Conservation (phyloP, 768 basidiomycete genomes). For the Trametes maxima region DNA sequence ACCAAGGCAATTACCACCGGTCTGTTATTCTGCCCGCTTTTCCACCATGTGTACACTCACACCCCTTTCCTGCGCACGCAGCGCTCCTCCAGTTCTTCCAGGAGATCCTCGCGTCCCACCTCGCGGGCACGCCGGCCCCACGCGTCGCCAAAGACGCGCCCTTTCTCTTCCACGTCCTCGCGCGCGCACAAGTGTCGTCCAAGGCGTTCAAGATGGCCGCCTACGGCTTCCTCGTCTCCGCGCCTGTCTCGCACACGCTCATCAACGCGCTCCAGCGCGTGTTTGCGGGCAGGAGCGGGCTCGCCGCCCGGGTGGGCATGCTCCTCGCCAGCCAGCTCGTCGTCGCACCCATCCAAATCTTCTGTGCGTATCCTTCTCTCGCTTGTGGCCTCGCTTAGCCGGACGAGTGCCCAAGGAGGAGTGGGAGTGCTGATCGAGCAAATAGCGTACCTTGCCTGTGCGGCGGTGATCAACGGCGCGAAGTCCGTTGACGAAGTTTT, state of each 20-base stretch:
- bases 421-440: background rate
- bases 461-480: conserved; percentile 85
- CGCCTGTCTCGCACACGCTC: conserved; percentile 77
- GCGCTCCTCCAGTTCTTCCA: conserved; percentile 55
- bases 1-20: conserved; percentile 83
- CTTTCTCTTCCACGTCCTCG: conserved; percentile 51
- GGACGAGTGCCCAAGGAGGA: background rate
- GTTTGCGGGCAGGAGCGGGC: conserved; percentile 73
- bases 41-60: background rate
- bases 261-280: conserved; percentile 71
- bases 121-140: conserved; percentile 60
- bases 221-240: conserved; percentile 84
- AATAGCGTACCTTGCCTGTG: conserved; percentile 71
- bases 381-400: too few species aligned
- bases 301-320: conserved; percentile 66
- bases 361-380: conserved; percentile 46
- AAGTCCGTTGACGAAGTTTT: conserved; percentile 62
- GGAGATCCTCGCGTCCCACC: conserved; percentile 77
- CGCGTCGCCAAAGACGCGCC: conserved; percentile 57
- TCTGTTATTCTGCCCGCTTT: conserved; percentile 29
- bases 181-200: conserved; percentile 58
- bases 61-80: conserved; percentile 17
- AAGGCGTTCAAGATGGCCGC: conserved; percentile 83
- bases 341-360: conserved; percentile 72
- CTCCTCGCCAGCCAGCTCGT: conserved; percentile 77